Evolutionary conservation across 371 early-diverging fungal species (phyloP), one percentile per base, ranked within the genome.

Genomic region (Mortierella sp.): DNA sequence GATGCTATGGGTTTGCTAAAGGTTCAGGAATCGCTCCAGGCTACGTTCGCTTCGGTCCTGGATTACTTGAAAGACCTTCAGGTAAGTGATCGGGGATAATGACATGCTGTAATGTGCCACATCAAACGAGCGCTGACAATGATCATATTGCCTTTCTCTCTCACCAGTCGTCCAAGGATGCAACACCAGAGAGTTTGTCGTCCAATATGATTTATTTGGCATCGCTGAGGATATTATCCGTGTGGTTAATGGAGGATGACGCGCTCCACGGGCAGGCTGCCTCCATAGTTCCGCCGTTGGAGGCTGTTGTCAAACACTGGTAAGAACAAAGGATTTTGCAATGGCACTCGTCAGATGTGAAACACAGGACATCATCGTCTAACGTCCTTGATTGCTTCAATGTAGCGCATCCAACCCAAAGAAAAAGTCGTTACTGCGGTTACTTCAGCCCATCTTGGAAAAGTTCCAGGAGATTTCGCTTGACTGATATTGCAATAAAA

Each of bases 31-130:
- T 56, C 70, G 2, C 65, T 76, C 24, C 57, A 60, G 23, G 60
- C 57, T 9, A 56, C 76, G 2, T 76, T 69, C 28, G 9, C 65
- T 9, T 64, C 76, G 1, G 56, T 76, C 3, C 24, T 76, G 46
- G 76, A 76, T 37, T 70, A 76, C 19, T 31, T 76, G 19, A 56
- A 48, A 19, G 76, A 76, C 57, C 50, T 76, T n/a, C 76, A 75
- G 69, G 69, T 67, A 60, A 28, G 11, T 2, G 17, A 27, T 34
- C 11, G 23, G 49, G 23, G 2, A 3, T 24, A 3, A 12, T 41
- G n/a, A n/a, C n/a, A n/a, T n/a, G n/a, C n/a, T n/a, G n/a, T n/a
- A n/a, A n/a, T n/a, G n/a, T n/a, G n/a, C n/a, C n/a, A n/a, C n/a
- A n/a, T n/a, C n/a, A n/a, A n/a, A 9, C 11, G 12, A 30, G 12